Evolutionary conservation across 805 yeast genomes (phyloP), one percentile per base, ranked within the genome.

Genomic region (Schwanniomyces sp.): DNA sequence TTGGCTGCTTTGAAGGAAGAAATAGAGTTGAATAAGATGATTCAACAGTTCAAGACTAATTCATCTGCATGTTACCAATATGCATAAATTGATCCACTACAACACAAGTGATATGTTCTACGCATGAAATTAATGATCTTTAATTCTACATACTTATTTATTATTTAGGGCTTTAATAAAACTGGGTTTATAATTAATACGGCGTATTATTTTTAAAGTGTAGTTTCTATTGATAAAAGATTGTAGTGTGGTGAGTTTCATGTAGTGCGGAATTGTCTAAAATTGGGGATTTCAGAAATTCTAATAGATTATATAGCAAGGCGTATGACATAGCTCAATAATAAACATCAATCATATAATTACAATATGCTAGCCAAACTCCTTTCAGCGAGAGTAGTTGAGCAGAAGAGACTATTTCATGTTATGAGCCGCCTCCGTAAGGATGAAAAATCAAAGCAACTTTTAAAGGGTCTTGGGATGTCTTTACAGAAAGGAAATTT

Each of bases 1-100:
- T 51, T 65, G 40, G 55, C 72, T 11, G 74, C 74, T 9, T 52
- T 59, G 37, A 64, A 63, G 27, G 74, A 68, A 52, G 72, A 68
- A 48, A 55, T 56, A 32, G 64, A 64, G 48, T 63, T 69, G 50
- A 66, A 66, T 44, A 56, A 54, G 40, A 53, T 65, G 49, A 54
- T 64, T 45, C 54, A 56, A 36, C 52, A 42, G 46, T 45, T 52
- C 27, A 36, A 48, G 26, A 34, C 49, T 18, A 40, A 37, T 12
- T 32, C 36, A 14, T 32, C 36, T 16, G 36, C 36, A 32, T 32
- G 21, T 3, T 16, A 32, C 17, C 36, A 32, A 7, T 16, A 16
- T 16, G 36, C 36, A 14, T 32, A 14, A 32, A 32, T 32, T 32
- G 21, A 32, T 32, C 9, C 2, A 29, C n/a, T 12, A 3, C 4